Evolutionary conservation across 306 rosid genomes (phyloP).

Genomic region (Hippophae gyantsensis): DNA sequence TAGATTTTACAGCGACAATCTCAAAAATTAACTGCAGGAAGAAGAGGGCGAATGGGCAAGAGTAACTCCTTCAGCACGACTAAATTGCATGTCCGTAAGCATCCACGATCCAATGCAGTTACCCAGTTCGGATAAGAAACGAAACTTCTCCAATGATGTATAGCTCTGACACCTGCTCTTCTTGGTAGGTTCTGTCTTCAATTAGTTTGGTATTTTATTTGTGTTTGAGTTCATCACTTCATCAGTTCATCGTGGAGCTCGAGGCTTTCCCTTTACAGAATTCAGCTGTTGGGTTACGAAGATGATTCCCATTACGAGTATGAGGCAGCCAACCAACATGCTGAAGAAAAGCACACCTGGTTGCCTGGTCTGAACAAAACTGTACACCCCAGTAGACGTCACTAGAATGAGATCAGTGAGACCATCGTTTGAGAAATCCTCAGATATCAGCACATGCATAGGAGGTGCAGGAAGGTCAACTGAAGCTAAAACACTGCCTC

Average conservation of each 20-base stretch:
- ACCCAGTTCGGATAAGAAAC: too few species aligned
- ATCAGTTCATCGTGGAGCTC: constrained; percentile 24
- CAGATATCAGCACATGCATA: constrained; percentile 59
- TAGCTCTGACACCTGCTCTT: too few species aligned
- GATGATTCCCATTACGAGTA: constrained; percentile 82
- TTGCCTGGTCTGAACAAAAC: constrained; percentile 91
- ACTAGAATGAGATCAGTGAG: constrained; percentile 83
- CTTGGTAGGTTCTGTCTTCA: too few species aligned
- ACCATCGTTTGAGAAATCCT: constrained; percentile 94
- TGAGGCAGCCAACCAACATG: constrained; percentile 83
- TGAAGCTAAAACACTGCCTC: constrained; percentile 61
- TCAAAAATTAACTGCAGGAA: too few species aligned
- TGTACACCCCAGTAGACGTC: constrained; percentile 74
- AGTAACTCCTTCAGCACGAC: too few species aligned
- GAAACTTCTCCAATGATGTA: too few species aligned
- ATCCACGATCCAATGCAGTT: too few species aligned
- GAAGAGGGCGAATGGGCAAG: too few species aligned
- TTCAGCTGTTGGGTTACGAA: constrained; percentile 87
- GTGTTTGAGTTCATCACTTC: too few species aligned
- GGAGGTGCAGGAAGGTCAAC: constrained; percentile 81
- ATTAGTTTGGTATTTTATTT: too few species aligned
- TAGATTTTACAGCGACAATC: too few species aligned
- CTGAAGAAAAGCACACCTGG: constrained; percentile 97
- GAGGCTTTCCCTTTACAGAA: constrained; percentile 75
- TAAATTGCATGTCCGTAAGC: too few species aligned